Conservation (phyloP, 345 rosid genomes). For the Lenwebbia sp. region DNA sequence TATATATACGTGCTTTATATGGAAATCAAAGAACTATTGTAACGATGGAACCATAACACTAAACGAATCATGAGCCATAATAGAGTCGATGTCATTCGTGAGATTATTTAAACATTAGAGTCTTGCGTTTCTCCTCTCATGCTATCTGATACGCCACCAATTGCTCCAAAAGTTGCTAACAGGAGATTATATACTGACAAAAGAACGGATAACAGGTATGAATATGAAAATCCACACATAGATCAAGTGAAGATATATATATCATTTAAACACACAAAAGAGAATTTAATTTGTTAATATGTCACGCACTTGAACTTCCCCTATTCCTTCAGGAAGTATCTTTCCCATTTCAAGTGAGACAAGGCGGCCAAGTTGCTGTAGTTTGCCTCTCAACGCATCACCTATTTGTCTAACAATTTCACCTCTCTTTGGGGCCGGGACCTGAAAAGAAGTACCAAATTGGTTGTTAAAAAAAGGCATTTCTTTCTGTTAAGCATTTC, state of each 20-base stretch:
- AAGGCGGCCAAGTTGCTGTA: conserved; percentile 73
- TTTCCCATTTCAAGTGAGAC: conserved; percentile 98
- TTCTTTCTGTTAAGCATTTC: neutral
- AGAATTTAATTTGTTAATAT: neutral
- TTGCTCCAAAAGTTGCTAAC: neutral
- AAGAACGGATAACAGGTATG: neutral
- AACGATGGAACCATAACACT: neutral
- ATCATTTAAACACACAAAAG: neutral
- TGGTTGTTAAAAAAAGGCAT: neutral
- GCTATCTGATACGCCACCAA: neutral
- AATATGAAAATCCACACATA: neutral
- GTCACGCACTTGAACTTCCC: conserved; percentile 80
- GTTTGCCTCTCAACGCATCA: conserved; percentile 75
- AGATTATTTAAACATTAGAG: neutral
- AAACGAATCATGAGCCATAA: neutral
- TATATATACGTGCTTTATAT: neutral
- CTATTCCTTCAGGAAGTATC: conserved; percentile 91
- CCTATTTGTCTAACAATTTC: conserved; percentile 95
- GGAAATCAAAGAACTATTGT: neutral
- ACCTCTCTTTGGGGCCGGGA: conserved; percentile 97
- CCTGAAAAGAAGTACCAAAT: conserved; percentile 21
- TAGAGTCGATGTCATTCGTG: neutral
- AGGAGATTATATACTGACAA: neutral
- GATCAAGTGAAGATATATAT: neutral
- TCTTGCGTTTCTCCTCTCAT: neutral